Conservation (phyloP, 208 protist genomes). For the Herpetomonas samuelpessoai region DNA sequence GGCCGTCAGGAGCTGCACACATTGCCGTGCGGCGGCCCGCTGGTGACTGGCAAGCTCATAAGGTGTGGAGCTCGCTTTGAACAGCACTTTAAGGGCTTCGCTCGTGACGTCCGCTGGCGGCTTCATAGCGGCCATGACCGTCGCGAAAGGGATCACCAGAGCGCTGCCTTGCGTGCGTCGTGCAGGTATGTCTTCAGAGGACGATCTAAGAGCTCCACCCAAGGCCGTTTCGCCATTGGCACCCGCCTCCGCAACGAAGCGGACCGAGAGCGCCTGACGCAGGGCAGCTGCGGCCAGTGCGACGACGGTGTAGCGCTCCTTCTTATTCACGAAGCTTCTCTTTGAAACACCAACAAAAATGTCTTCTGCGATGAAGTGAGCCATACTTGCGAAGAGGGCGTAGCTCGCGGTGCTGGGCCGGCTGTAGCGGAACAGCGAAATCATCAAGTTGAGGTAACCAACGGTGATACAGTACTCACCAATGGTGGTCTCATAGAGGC, state of each 20-base stretch:
- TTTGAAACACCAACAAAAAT: conserved; percentile 65
- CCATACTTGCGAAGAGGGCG: conserved; percentile 52
- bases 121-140: conserved; percentile 69
- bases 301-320: conserved; percentile 67
- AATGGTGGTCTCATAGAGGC: conserved; percentile 63
- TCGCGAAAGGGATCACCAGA: conserved; percentile 45
- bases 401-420: conserved; percentile 32
- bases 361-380: conserved; percentile 75
- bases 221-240: not conserved
- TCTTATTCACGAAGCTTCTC: conserved; percentile 41
- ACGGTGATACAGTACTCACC: conserved; percentile 75
- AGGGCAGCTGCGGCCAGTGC: conserved; percentile 70
- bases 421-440: conserved; percentile 65
- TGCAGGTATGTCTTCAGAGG: too few species aligned
- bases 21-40: conserved; percentile 70
- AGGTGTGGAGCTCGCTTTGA: conserved; percentile 32
- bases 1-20: conserved; percentile 55
- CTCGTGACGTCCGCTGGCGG: conserved; percentile 75
- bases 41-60: conserved; percentile 61
- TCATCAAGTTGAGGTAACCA: conserved; percentile 75
- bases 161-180: conserved; percentile 14
- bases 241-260: conserved; percentile 23
- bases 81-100: conserved; percentile 52
- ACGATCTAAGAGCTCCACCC: not conserved
- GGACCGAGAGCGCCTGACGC: conserved; percentile 52